Conservation (phyloP, 2,329 filamentous ascomycete species). For the Fusarium agapanthi region DNA sequence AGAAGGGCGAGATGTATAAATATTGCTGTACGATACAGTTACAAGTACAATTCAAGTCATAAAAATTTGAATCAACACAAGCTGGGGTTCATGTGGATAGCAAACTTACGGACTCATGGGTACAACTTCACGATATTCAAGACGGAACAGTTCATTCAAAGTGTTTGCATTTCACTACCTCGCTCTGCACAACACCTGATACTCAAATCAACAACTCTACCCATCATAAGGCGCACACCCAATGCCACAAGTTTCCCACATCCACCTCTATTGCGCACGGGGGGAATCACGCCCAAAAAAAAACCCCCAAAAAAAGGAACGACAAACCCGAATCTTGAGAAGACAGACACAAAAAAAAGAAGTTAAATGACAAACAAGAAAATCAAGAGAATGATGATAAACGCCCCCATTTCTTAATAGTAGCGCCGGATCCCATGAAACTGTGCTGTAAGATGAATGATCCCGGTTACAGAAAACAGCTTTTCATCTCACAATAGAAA, state of each 20-base stretch:
- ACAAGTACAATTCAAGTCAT: conserved; percentile 24
- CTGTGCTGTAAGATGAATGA: conserved; percentile 21
- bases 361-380: conserved; percentile 22
- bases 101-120: not conserved
- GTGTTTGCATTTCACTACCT: conserved; percentile 40
- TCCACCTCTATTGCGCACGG: conserved; percentile 17
- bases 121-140: not conserved
- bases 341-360: conserved; percentile 9
- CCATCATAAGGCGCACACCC: conserved; percentile 34
- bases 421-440: conserved; percentile 43
- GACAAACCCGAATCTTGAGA: conserved; percentile 16
- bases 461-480: conserved; percentile 12
- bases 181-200: conserved; percentile 33
- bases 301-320: conserved; percentile 14
- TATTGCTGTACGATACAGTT: conserved; percentile 42
- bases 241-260: conserved; percentile 15
- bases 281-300: conserved; percentile 4
- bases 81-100: no score
- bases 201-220: conserved; percentile 22
- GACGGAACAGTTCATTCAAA: conserved; percentile 24
- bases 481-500: not conserved
- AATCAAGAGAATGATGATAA: conserved; percentile 13
- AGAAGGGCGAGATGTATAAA: conserved; percentile 34
- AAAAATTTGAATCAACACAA: conserved; percentile 6
- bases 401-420: conserved; percentile 38